Percentiles rank a stretch among this genome's conserved stretches.
Conservation (phyloP, 2,329 filamentous ascomycete species). For the Diplodia mutila region DNA sequence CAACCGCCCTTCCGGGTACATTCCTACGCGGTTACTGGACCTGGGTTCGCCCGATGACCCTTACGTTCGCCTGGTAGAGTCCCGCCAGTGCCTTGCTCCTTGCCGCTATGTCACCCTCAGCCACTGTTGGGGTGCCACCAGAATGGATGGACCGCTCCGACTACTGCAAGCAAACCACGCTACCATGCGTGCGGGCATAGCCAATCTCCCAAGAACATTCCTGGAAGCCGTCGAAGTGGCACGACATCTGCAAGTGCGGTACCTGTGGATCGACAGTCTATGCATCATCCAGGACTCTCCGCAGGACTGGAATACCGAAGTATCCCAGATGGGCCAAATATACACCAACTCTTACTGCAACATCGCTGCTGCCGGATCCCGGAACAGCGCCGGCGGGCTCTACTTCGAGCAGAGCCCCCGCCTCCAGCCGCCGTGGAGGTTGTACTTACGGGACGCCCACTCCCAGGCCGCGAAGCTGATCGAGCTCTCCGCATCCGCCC, state of each 20-base stretch:
- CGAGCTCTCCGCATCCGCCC: neutral
- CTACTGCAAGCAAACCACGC: neutral
- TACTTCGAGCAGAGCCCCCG: neutral
- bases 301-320: constrained; percentile 21
- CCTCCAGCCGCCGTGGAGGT: neutral
- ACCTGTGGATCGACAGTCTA: constrained; percentile 29
- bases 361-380: neutral
- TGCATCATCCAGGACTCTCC: constrained; percentile 28
- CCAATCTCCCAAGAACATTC: neutral
- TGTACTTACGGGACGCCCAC: neutral
- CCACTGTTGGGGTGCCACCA: constrained; percentile 6
- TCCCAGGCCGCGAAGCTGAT: neutral
- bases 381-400: neutral
- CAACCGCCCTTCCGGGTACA: neutral
- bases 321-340: constrained; percentile 6
- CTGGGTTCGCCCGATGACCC: neutral
- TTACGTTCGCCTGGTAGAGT: neutral
- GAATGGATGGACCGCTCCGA: neutral
- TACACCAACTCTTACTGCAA: neutral
- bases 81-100: neutral
- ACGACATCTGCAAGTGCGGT: neutral
- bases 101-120: constrained; percentile 12
- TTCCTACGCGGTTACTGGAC: neutral
- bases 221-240: neutral
- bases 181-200: neutral